Evolutionary conservation across 1,284 basidiomycete genomes (phyloP).

Genomic region (Pseudozyma thailandica): DNA sequence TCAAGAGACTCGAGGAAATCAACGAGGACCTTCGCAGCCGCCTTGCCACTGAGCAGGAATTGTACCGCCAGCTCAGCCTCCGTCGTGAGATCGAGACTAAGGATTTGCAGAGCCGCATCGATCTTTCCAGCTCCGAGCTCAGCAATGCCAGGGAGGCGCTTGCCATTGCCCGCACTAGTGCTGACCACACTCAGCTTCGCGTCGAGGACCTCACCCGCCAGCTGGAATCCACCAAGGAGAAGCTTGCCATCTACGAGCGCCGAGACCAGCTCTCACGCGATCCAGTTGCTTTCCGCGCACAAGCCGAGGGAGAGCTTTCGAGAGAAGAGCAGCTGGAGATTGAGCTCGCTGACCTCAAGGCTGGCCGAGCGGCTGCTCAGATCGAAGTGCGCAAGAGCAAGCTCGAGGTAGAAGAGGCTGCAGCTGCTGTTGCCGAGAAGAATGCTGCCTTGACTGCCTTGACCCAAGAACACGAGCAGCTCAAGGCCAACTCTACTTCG

Average conservation of each 20-base stretch:
- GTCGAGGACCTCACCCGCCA: slow-evolving; percentile 78
- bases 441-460: slow-evolving; percentile 76
- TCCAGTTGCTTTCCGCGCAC: slow-evolving; percentile 36
- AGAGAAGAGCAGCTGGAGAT: slow-evolving; percentile 83
- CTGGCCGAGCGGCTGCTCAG: slow-evolving; percentile 62
- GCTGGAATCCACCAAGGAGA: slow-evolving; percentile 81
- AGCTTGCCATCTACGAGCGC: slow-evolving; percentile 85
- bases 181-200: slow-evolving; percentile 81
- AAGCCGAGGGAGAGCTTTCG: slow-evolving; percentile 67
- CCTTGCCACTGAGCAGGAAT: slow-evolving; percentile 81
- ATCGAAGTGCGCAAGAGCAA: slow-evolving; percentile 72
- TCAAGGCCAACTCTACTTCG: slow-evolving; percentile 64
- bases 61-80: slow-evolving; percentile 77
- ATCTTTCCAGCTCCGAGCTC: slow-evolving; percentile 78
- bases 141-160: slow-evolving; percentile 79
- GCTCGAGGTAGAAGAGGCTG: slow-evolving; percentile 80
- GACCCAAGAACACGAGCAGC: slow-evolving; percentile 77
- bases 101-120: slow-evolving; percentile 79
- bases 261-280: slow-evolving; percentile 68
- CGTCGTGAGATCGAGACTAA: slow-evolving; percentile 84
- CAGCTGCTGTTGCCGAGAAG: slow-evolving; percentile 76
- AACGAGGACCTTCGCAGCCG: slow-evolving; percentile 81
- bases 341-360: slow-evolving; percentile 75
- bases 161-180: slow-evolving; percentile 80
- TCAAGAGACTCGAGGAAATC: slow-evolving; percentile 74